These are phyloP conservation scores for Neodidymelliopsis sp. DNA, from an alignment of 2,329 filamentous ascomycete genomes.

Conservation along the genomic window DNA sequence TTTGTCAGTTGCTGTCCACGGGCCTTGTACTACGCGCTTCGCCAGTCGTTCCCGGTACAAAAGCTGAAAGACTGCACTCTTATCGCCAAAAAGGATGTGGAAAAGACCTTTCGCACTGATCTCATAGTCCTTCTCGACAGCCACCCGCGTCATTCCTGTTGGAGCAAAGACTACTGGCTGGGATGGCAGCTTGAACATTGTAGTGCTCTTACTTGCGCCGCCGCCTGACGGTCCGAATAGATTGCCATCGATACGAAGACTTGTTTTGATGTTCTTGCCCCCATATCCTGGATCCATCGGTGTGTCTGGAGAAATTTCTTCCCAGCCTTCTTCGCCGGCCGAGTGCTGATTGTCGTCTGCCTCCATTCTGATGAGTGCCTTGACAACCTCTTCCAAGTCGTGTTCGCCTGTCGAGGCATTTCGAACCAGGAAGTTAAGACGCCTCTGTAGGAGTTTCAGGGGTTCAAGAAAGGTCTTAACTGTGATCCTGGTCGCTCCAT, in stretches of 20 bases:
- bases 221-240: conserved; percentile 58
- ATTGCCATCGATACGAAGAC: conserved; percentile 69
- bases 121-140: conserved; percentile 83
- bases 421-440: conserved; percentile 85
- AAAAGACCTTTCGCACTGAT: conserved; percentile 94
- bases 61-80: conserved; percentile 91
- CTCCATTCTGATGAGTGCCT: conserved; percentile 78
- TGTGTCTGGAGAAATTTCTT: conserved; percentile 72
- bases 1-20: conserved; percentile 78
- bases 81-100: conserved; percentile 95
- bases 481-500: conserved; percentile 75
- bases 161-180: conserved; percentile 86
- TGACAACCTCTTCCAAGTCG: conserved; percentile 74
- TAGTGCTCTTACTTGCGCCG: conserved; percentile 56
- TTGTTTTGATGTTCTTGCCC: conserved; percentile 62
- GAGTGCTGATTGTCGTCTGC: conserved; percentile 62
- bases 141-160: conserved; percentile 76
- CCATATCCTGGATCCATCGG: conserved; percentile 63
- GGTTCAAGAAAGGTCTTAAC: conserved; percentile 95
- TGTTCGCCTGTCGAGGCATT: conserved; percentile 77
- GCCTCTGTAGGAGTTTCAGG: conserved; percentile 78
- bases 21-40: conserved; percentile 75
- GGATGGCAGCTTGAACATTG: conserved; percentile 82
- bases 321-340: conserved; percentile 88
- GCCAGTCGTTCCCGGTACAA: conserved; percentile 74